A percentile compares a stretch with the other conserved stretches of the same genome.
These are phyloP conservation scores for Rhodotorula mucilaginosa DNA, from an alignment of 1,284 basidiomycete species.

Conservation along the genomic window DNA sequence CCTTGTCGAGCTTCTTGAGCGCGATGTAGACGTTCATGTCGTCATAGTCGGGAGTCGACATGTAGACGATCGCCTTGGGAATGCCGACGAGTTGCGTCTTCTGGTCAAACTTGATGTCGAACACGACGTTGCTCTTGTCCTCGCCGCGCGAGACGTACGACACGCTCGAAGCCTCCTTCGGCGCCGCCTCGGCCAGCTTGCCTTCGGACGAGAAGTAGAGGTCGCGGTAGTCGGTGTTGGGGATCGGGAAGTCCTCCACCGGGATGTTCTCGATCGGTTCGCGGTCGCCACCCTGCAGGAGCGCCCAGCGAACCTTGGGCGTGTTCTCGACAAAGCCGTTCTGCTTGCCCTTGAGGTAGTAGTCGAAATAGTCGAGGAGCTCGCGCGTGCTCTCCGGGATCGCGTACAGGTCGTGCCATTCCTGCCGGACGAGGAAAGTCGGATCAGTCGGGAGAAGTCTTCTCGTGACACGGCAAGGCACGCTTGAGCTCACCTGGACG, in stretches of 20 bases:
- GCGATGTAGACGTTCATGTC: slow-evolving; percentile 43
- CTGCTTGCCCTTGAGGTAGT: slow-evolving; percentile 40
- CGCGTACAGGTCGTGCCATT: slow-evolving; percentile 29
- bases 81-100: slow-evolving; percentile 40
- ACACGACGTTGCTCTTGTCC: slow-evolving; percentile 18
- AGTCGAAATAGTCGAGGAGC: slow-evolving; percentile 42
- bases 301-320: slow-evolving; percentile 35
- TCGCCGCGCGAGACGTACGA: slow-evolving; percentile 35
- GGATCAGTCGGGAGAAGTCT: no score
- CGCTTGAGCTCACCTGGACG: slow-evolving; percentile 25
- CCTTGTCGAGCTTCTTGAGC: slow-evolving; percentile 42
- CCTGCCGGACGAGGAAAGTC: not conserved
- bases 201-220: slow-evolving; percentile 32
- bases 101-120: slow-evolving; percentile 36
- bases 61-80: slow-evolving; percentile 42
- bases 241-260: slow-evolving; percentile 36
- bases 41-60: slow-evolving; percentile 41
- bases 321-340: slow-evolving; percentile 42
- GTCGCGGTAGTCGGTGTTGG: slow-evolving; percentile 37
- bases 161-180: slow-evolving; percentile 5
- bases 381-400: slow-evolving; percentile 38
- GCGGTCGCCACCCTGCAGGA: slow-evolving; percentile 36
- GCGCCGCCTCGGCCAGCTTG: slow-evolving; percentile 20
- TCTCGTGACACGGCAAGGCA: no score
- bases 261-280: slow-evolving; percentile 32